Evolutionary conservation across 768 basidiomycete species (phyloP).

Genomic region (Trichaptum fuscoviolaceum): DNA sequence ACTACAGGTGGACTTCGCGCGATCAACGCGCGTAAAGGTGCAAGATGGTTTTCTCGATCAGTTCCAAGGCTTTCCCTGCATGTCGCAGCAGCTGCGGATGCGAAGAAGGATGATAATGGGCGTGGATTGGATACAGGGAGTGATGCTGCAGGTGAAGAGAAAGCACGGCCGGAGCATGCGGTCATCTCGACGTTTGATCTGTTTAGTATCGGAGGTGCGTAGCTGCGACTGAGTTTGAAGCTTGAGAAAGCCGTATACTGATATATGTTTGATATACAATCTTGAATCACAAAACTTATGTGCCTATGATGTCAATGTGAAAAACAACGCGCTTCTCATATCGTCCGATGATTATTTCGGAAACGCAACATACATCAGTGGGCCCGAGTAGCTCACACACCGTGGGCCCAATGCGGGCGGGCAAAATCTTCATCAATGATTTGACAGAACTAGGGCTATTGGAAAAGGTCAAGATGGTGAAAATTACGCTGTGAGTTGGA

Average conservation of each 20-base stretch:
- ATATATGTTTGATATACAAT: neutral
- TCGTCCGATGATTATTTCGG: constrained; percentile 23
- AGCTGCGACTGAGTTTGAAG: neutral
- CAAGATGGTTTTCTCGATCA: neutral
- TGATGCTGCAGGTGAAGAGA: neutral
- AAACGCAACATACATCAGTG: constrained; percentile 46
- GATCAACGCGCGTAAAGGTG: neutral
- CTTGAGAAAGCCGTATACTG: neutral
- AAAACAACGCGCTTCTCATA: neutral
- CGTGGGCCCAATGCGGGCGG: constrained; percentile 86
- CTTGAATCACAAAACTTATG: neutral
- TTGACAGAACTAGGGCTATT: constrained; percentile 62
- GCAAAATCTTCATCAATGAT: constrained; percentile 80
- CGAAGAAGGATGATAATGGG: neutral
- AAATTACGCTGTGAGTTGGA: constrained; percentile 69
- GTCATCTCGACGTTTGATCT: constrained; percentile 93
- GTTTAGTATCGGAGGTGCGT: constrained; percentile 82
- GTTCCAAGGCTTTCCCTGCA: neutral
- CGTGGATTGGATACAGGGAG: neutral
- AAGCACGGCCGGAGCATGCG: constrained; percentile 62
- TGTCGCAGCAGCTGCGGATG: neutral
- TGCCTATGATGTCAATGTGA: constrained; percentile 13
- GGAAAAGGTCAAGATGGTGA: constrained; percentile 72
- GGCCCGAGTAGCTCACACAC: constrained; percentile 63
- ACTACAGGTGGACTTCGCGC: neutral